A percentile compares a stretch with the other conserved stretches of the same genome.
These are phyloP conservation scores for Penicillium pancosmium DNA, from an alignment of 495 filamentous ascomycete genomes.

Conservation along the genomic window DNA sequence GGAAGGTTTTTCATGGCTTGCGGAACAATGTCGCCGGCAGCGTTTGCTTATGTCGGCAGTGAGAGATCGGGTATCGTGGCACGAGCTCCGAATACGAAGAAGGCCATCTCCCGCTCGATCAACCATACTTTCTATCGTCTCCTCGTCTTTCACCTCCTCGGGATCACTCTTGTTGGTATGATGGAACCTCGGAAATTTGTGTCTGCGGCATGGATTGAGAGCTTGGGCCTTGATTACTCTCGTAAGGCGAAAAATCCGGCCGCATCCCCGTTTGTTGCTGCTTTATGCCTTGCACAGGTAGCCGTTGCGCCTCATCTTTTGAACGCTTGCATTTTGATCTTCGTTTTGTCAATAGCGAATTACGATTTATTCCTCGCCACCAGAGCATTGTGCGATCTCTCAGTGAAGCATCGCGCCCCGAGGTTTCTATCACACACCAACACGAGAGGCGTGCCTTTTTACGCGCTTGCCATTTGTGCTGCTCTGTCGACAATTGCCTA, in stretches of 20 bases:
- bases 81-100: constrained; percentile 71
- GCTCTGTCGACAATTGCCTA: constrained; percentile 68
- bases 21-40: constrained; percentile 71
- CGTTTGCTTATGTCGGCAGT: constrained; percentile 80
- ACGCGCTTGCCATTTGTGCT: constrained; percentile 61
- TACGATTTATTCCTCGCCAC: constrained; percentile 64
- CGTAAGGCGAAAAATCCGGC: constrained; percentile 30
- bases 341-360: constrained; percentile 74
- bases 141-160: constrained; percentile 70
- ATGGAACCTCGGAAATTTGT: constrained; percentile 53
- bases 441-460: constrained; percentile 70
- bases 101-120: constrained; percentile 71
- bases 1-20: constrained; percentile 58
- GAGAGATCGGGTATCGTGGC: constrained; percentile 72
- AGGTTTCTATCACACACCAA: constrained; percentile 67
- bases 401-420: constrained; percentile 71
- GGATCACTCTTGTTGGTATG: constrained; percentile 53
- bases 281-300: constrained; percentile 54
- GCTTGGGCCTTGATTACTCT: not conserved
- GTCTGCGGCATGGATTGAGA: constrained; percentile 42
- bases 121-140: constrained; percentile 82
- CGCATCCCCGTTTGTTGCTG: constrained; percentile 64
- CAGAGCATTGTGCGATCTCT: constrained; percentile 74
- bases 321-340: constrained; percentile 71
- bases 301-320: constrained; percentile 54